Evolutionary conservation across 2,329 filamentous ascomycete genomes (phyloP).

Genomic region (Emmonsia crescens): DNA sequence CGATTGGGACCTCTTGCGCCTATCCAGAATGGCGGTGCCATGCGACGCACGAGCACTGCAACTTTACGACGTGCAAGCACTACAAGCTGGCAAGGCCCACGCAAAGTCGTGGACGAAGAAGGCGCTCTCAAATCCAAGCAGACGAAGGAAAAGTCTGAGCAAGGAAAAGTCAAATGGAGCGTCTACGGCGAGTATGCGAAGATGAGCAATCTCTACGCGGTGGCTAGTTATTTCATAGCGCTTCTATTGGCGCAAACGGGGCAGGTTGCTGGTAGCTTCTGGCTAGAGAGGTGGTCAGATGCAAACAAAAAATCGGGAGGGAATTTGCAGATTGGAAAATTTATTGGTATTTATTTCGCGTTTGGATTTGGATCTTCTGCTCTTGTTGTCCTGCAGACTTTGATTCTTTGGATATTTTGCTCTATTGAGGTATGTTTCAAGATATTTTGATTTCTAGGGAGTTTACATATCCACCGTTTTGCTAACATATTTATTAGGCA

Average conservation of each 20-base stretch:
- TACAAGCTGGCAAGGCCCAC: constrained; percentile 77
- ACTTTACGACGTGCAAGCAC: constrained; percentile 85
- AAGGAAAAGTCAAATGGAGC: constrained; percentile 96
- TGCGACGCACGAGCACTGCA: constrained; percentile 56
- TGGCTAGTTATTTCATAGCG: constrained; percentile 65
- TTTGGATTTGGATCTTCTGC: constrained; percentile 79
- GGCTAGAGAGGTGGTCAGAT: constrained; percentile 91
- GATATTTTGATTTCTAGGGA: constrained; percentile 2
- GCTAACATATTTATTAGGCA: constrained; percentile 43
- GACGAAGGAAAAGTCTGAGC: constrained; percentile 75
- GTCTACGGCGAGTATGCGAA: constrained; percentile 93
- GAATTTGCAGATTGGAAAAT: constrained; percentile 75
- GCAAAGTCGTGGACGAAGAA: constrained; percentile 74
- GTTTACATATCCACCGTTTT: neutral
- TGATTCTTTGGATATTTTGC: constrained; percentile 98
- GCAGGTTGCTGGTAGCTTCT: constrained; percentile 74
- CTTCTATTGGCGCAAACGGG: constrained; percentile 71
- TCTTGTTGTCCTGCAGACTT: constrained; percentile 79
- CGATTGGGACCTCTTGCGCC: constrained; percentile 63
- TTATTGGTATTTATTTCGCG: constrained; percentile 89
- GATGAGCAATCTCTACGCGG: constrained; percentile 79
- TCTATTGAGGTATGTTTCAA: constrained; percentile 69
- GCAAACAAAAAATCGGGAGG: constrained; percentile 54
- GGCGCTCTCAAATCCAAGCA: constrained; percentile 68
- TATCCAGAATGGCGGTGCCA: constrained; percentile 53